Percentiles rank a stretch among this genome's conserved stretches.
These are phyloP conservation scores for Phytomonas francai DNA, from an alignment of 208 protist genomes.

Conservation along the genomic window DNA sequence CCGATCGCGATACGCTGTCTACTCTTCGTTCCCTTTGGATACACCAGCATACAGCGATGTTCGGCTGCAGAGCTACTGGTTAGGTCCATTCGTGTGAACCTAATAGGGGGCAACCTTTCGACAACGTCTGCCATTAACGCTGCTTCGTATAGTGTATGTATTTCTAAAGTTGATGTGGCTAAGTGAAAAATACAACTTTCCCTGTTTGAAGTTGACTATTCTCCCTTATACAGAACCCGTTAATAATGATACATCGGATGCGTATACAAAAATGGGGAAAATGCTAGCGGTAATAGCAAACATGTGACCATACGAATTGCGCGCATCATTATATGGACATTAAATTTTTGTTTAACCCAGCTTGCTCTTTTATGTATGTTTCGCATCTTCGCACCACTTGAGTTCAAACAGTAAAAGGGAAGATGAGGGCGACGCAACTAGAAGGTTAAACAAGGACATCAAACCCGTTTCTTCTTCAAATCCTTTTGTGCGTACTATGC, in stretches of 20 bases:
- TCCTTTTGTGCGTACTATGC: background rate
- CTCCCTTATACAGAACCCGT: background rate
- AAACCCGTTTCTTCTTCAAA: background rate
- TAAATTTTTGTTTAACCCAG: background rate
- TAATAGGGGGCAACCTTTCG: conserved; percentile 1
- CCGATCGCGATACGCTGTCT: conserved; percentile 72
- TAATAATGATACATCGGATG: background rate
- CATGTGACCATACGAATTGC: background rate
- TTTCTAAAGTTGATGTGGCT: conserved; percentile 6
- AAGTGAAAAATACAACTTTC: background rate
- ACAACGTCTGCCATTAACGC: background rate
- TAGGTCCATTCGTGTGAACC: conserved; percentile 31
- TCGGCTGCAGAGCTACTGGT: conserved; percentile 26
- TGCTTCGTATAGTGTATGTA: background rate
- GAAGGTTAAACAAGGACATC: background rate
- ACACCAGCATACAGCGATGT: conserved; percentile 63
- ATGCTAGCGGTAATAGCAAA: background rate
- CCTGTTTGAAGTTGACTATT: background rate
- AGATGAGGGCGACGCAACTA: background rate
- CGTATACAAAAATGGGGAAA: background rate
- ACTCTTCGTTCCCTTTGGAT: conserved; percentile 54
- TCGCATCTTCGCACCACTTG: background rate
- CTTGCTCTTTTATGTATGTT: conserved; percentile 8
- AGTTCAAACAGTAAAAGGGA: conserved; percentile 1
- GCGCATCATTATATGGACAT: background rate